Evolutionary conservation across 192 early-diverging fungal species (phyloP).

Genomic region (Lobulomyces angularis): DNA sequence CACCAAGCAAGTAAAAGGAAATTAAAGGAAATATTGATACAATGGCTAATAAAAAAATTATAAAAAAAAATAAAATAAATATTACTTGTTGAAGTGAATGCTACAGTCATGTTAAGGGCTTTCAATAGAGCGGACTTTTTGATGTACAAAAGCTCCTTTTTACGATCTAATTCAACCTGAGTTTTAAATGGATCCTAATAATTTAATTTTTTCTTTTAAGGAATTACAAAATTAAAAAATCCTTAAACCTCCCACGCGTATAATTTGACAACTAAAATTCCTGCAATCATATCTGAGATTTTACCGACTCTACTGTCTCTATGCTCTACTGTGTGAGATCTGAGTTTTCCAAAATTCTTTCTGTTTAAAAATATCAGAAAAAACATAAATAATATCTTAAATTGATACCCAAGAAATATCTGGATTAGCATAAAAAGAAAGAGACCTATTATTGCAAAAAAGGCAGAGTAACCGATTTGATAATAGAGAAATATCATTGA

Average conservation of each 20-base stretch:
- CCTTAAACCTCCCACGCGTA: conserved; percentile 50
- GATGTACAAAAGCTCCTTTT: conserved; percentile 19
- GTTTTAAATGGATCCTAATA: conserved; percentile 20
- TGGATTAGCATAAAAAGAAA: conserved; percentile 26
- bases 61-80: too few relatives aligned
- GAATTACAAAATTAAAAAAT: too few relatives aligned
- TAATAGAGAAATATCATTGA: conserved; percentile 27
- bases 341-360: conserved; percentile 11
- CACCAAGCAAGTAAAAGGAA: conserved; percentile 27
- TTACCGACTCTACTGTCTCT: conserved; percentile 33
- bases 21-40: conserved; percentile 29
- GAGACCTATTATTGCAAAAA: conserved; percentile 14
- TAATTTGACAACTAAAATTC: conserved; percentile 36
- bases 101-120: conserved; percentile 33
- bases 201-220: too few relatives aligned
- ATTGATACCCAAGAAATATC: too few relatives aligned
- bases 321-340: conserved; percentile 12
- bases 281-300: conserved; percentile 27
- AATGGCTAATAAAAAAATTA: conserved; percentile 10
- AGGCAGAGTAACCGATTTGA: conserved; percentile 23
- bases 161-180: conserved; percentile 18
- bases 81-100: too few relatives aligned
- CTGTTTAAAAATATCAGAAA: too few relatives aligned
- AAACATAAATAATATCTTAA: conserved; percentile 27
- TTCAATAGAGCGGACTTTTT: conserved; percentile 19